Evolutionary conservation across 768 basidiomycete genomes (phyloP).

Genomic region (Pleurotus platypus): DNA sequence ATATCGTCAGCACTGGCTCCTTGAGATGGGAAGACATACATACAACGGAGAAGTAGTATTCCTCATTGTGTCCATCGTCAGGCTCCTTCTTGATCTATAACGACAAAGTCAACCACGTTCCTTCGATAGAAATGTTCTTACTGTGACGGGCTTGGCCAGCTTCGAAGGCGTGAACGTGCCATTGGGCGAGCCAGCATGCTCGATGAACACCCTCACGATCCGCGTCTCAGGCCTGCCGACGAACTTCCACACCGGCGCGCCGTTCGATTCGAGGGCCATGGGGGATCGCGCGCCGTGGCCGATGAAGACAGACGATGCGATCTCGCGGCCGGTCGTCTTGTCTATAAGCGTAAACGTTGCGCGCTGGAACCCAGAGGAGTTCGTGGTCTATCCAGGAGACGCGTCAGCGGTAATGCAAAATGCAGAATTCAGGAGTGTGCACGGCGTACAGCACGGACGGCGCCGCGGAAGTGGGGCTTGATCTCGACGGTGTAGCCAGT

Average conservation of each 20-base stretch:
- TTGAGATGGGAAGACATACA: neutral
- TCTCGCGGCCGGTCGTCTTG: neutral
- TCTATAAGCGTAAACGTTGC: neutral
- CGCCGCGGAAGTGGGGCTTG: neutral
- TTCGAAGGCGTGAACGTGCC: neutral
- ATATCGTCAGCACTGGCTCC: neutral
- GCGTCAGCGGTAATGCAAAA: too few species aligned
- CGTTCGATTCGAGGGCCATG: neutral
- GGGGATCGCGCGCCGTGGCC: neutral
- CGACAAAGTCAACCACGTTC: neutral
- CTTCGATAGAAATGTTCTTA: neutral
- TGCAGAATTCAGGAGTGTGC: too few species aligned
- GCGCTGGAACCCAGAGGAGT: neutral
- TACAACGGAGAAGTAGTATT: neutral
- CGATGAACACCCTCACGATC: neutral
- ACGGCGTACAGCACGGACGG: neutral
- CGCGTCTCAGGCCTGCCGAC: neutral
- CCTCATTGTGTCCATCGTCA: neutral
- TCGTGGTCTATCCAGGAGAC: neutral
- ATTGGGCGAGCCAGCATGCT: neutral
- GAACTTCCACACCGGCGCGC: neutral
- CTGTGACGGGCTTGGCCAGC: neutral
- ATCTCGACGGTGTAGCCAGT: neutral
- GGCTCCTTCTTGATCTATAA: neutral
- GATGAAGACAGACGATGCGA: neutral